phyloP scores from a whole-genome alignment of 495 filamentous ascomycete species.

The Aspergillus haitiensis region DNA sequence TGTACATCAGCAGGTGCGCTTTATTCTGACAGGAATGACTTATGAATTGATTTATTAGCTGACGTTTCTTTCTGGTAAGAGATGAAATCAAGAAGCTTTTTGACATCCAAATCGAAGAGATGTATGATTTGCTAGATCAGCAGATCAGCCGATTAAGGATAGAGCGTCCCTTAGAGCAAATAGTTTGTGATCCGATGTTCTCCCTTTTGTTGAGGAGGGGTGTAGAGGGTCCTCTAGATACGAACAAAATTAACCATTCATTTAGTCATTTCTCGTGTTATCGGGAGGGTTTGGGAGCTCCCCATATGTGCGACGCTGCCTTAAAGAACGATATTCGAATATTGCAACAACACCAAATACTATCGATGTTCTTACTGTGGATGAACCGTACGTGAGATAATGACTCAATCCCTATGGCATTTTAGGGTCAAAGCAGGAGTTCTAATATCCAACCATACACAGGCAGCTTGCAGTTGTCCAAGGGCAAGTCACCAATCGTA shows the following conservation, averaged over 20 bases:
- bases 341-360: not conserved
- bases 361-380: not conserved
- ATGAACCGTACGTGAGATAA: not conserved
- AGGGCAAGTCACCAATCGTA: conserved; percentile 1
- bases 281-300: conserved; percentile 5
- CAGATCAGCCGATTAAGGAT: not conserved
- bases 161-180: not conserved
- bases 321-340: conserved; percentile 4
- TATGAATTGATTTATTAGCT: not conserved
- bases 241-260: not conserved
- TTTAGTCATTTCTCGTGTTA: conserved; percentile 5
- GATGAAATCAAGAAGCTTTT: not conserved
- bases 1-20: not conserved
- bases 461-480: conserved; percentile 6
- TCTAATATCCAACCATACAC: not conserved
- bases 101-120: conserved; percentile 1
- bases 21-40: not conserved
- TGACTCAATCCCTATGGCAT: too few relatives aligned
- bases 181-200: not conserved
- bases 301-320: conserved; percentile 3
- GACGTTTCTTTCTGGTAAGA: not conserved
- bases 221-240: too few relatives aligned
- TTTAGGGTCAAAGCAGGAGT: not conserved
- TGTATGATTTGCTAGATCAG: not conserved
- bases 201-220: not conserved